phyloP scores from a whole-genome alignment of 768 basidiomycete genomes.

The Lactarius tabidus region DNA sequence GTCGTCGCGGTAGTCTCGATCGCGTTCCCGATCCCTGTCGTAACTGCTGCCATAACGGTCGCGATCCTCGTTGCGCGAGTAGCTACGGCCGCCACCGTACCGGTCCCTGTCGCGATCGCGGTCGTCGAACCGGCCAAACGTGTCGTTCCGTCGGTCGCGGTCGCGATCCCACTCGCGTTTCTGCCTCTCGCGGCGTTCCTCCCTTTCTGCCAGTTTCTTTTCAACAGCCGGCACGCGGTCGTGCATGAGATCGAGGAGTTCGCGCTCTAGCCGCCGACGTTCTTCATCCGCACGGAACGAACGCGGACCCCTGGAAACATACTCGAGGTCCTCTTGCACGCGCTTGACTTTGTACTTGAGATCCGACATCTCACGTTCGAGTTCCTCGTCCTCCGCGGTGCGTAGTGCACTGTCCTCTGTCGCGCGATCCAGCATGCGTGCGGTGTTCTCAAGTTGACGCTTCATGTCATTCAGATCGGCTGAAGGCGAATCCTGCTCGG shows the following conservation, averaged over 20 bases:
- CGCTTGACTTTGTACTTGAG: slow-evolving; percentile 80
- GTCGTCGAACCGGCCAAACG: slow-evolving; percentile 66
- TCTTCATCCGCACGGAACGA: slow-evolving; percentile 79
- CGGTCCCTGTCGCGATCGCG: slow-evolving; percentile 35
- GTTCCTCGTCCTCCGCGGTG: slow-evolving; percentile 79
- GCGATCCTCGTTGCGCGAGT: slow-evolving; percentile 34
- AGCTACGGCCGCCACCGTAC: slow-evolving; percentile 31
- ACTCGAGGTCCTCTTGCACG: slow-evolving; percentile 89
- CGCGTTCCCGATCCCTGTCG: slow-evolving; percentile 42
- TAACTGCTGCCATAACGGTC: slow-evolving; percentile 34
- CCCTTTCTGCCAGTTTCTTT: slow-evolving; percentile 71
- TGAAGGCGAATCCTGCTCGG: slow-evolving; percentile 57
- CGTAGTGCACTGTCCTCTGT: slow-evolving; percentile 57
- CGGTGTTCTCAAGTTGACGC: slow-evolving; percentile 72
- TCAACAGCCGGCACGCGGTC: slow-evolving; percentile 91
- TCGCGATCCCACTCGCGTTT: slow-evolving; percentile 74
- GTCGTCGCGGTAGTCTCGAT: slow-evolving; percentile 38
- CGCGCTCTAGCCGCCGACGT: slow-evolving; percentile 78
- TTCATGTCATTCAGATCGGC: slow-evolving; percentile 84
- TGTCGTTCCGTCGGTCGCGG: slow-evolving; percentile 79
- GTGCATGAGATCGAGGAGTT: slow-evolving; percentile 81
- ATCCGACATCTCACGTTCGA: slow-evolving; percentile 89
- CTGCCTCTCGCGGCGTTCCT: slow-evolving; percentile 72
- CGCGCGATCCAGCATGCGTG: slow-evolving; percentile 71
- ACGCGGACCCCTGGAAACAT: slow-evolving; percentile 71